Base-by-base conservation (phyloP, 495 filamentous ascomycete species). In the Talaromyces liani region DNA sequence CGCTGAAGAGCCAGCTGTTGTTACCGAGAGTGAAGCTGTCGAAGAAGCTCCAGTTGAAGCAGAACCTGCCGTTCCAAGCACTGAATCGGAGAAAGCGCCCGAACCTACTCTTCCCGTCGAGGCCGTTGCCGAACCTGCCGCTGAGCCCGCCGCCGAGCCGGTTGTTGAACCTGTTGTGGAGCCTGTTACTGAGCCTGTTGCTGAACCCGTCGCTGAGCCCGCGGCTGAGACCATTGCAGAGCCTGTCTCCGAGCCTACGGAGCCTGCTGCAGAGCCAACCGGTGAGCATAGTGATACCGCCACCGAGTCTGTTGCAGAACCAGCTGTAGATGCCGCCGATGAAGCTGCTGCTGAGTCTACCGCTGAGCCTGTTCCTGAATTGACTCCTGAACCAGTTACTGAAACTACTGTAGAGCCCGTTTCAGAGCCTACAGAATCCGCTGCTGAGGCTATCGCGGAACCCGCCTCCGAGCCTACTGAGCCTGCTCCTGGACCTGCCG, bases 51-150 rank as follows among this genome's bases (percentile, higher is more conserved):
- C 54, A 66, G 63, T 60, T 39, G 56, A 25, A 14, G 41, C 51
- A 12, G 33, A 41, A 41, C 2, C 68, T 34, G 70, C 66, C 39
- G 67, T 68, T 29, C 68, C 66, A 16, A 67, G 63, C 3, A 70
- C 68, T 68, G 41, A 63, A 69, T n/a, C 51, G 65, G 1, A 66
- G 68, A 31, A 16, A 36, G 10, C 33, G 10, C 33, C 68, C 53
- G 29, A 31, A 31, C 6, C 29, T 31, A 31, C 29, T 7, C 14
- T 59, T 24, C 29, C 64, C n/a, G 62, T 31, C 6, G 60, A 53
- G 22, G 45, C 39, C n/a, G 47, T 55, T 4, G 67, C 67, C 20
- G 67, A 69, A 18, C n/a, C 36, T 29, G 31, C 49, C 29, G 18
- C 7, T 25, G 58, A 62, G 24, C 27, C 58, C 2, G 20, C 6